phyloP scores from a whole-genome alignment of 75 land plant genomes.

The Pinus albicaulis region DNA sequence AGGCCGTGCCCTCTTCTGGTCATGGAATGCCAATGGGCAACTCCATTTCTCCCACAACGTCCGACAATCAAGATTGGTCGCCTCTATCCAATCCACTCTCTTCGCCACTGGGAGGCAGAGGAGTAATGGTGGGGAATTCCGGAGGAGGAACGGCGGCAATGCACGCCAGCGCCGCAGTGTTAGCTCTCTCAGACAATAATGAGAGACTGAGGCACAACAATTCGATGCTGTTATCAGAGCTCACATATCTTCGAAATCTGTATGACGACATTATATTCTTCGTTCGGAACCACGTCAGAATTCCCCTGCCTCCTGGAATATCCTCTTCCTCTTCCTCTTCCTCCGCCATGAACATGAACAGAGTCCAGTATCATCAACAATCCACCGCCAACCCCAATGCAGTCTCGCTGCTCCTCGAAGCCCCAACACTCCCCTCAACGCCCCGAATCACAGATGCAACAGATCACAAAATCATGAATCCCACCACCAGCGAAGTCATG shows the following conservation, averaged over 20 bases:
- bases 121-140: slow-evolving; percentile 8
- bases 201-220: slow-evolving; percentile 83
- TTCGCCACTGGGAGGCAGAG: slow-evolving; percentile 4
- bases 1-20: neutral
- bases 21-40: slow-evolving; percentile 2
- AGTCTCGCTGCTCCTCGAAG: slow-evolving; percentile 10
- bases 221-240: slow-evolving; percentile 74
- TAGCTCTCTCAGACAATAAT: slow-evolving; percentile 76
- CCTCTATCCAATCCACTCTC: slow-evolving; percentile 32
- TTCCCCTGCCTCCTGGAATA: slow-evolving; percentile 2
- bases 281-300: slow-evolving; percentile 69
- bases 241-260: slow-evolving; percentile 71
- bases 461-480: no score
- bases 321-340: neutral
- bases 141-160: neutral
- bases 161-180: slow-evolving; percentile 18
- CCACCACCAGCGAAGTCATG: no score
- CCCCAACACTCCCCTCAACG: neutral
- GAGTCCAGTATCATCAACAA: neutral
- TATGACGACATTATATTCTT: slow-evolving; percentile 86
- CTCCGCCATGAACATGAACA: neutral
- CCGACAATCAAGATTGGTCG: slow-evolving; percentile 34
- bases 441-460: neutral
- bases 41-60: slow-evolving; percentile 20
- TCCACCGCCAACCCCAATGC: neutral